Evolutionary conservation across 345 rosid genomes (phyloP), one percentile per base, ranked within the genome.

Genomic region (Carallia brachiata): DNA sequence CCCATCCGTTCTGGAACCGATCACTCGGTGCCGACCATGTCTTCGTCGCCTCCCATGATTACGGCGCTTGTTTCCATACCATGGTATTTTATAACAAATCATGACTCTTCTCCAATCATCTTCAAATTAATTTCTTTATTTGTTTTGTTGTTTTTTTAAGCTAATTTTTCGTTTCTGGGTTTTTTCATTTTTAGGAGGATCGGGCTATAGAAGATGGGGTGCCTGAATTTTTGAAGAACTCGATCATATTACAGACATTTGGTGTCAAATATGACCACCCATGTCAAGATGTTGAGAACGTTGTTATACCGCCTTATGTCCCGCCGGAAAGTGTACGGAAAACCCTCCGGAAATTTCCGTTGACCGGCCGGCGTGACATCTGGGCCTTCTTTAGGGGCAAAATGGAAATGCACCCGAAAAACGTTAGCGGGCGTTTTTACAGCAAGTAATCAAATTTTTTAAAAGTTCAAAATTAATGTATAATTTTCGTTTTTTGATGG

Each of bases 341-440:
- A 64, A 89, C 95, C 0, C 70, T 84, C 1, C 73, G 73, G 19
- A 80, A 53, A 55, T 66, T 79, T 54, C 86, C 87, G 78, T 59
- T 62, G 62, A 70, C 74, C 68, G 82, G 85, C 19, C 75, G 78
- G 63, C 86, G 99, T 36, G 97, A 90, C 62, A 90, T 95, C 50
- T 86, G 82, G 88, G 97, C 79, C 17, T 95, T 89, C 78, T 95
- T 95, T 74, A 78, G 99, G 59, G 99, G 99, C 6, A 95, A 95
- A 62, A 95, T 95, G 97, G 99, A 95, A 79, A 87, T 95, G 69
- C 84, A 95, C 79, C 99, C 99, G 12, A 95, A 90, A 73, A 95
- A 95, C 69, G 62, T 95, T 28, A 95, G 86, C 61, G 99, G 99
- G 7, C 86, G 87, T 53, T 95, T 69, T 78, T 95, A 95, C 86